Evolutionary conservation across 2,329 filamentous ascomycete genomes (phyloP).

Genomic region (Coleophoma crateriformis): DNA sequence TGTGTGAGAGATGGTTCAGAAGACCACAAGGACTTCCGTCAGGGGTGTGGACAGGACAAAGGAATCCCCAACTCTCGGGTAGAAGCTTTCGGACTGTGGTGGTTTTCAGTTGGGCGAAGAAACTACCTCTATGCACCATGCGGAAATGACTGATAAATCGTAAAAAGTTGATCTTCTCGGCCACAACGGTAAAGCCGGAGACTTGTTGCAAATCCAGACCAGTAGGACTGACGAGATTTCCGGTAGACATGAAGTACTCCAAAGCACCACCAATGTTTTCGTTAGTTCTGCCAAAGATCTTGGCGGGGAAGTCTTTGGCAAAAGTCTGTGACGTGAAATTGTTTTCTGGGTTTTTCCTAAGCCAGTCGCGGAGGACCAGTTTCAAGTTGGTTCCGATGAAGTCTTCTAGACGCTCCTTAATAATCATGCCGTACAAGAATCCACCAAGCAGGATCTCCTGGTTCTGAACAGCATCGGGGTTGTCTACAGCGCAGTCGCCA

Average conservation of each 20-base stretch:
- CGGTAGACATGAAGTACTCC: constrained; percentile 95
- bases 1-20: constrained; percentile 91
- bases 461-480: constrained; percentile 93
- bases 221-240: constrained; percentile 85
- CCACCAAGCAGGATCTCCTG: constrained; percentile 93
- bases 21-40: constrained; percentile 94
- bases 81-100: constrained; percentile 93
- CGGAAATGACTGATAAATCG: constrained; percentile 98
- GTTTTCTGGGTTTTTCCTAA: constrained; percentile 51
- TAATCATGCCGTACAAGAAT: constrained; percentile 88
- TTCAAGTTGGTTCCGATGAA: constrained; percentile 59
- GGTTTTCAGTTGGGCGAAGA: constrained; percentile 96
- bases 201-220: constrained; percentile 92
- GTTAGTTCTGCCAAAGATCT: constrained; percentile 75
- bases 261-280: constrained; percentile 83
- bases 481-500: constrained; percentile 88
- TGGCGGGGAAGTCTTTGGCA: constrained; percentile 69
- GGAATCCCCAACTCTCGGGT: constrained; percentile 95
- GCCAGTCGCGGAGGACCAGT: constrained; percentile 48
- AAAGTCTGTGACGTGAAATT: constrained; percentile 77
- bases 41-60: constrained; percentile 95
- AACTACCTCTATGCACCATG: constrained; percentile 97
- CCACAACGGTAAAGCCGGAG: constrained; percentile 92
- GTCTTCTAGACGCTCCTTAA: constrained; percentile 93
- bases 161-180: constrained; percentile 98